A percentile compares a stretch with the other conserved stretches of the same genome.
Conservation (phyloP, 2,329 filamentous ascomycete genomes). For the Diaporthe amygdali region DNA sequence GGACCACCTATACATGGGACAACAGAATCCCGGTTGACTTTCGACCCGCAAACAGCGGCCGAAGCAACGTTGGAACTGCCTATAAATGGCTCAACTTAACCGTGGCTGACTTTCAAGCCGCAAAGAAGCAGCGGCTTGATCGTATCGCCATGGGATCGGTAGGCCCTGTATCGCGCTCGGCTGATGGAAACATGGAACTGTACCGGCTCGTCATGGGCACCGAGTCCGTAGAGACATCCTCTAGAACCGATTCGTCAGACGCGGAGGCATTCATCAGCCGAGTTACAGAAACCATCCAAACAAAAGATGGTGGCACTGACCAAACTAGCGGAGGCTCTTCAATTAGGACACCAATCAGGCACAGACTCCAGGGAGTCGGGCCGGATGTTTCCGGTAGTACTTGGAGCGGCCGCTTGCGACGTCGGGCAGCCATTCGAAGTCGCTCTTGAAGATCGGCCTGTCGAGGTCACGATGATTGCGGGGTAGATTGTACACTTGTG, state of each 20-base stretch:
- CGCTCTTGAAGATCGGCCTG: neutral
- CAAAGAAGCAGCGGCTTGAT: fast-evolving
- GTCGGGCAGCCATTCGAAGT: neutral
- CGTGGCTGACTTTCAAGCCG: neutral
- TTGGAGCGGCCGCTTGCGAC: neutral
- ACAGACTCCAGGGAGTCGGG: fast-evolving
- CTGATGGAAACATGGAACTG: neutral
- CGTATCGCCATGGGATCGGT: too few relatives aligned
- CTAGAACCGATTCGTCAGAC: neutral
- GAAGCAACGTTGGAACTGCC: too few relatives aligned
- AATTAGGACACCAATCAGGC: too few relatives aligned
- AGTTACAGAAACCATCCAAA: neutral
- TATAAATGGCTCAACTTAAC: neutral
- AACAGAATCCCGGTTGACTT: neutral
- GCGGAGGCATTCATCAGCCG: neutral
- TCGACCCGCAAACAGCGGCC: neutral
- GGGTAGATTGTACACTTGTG: neutral
- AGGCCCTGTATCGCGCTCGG: neutral
- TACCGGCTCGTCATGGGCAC: neutral
- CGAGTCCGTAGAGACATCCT: neutral
- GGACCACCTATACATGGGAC: neutral
- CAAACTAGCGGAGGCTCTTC: neutral
- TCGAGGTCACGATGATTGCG: neutral
- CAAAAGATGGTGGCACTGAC: neutral
- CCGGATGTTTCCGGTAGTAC: neutral